These are phyloP conservation scores for Torulaspora microellipsoides DNA, from an alignment of 805 yeast species.

Conservation along the genomic window DNA sequence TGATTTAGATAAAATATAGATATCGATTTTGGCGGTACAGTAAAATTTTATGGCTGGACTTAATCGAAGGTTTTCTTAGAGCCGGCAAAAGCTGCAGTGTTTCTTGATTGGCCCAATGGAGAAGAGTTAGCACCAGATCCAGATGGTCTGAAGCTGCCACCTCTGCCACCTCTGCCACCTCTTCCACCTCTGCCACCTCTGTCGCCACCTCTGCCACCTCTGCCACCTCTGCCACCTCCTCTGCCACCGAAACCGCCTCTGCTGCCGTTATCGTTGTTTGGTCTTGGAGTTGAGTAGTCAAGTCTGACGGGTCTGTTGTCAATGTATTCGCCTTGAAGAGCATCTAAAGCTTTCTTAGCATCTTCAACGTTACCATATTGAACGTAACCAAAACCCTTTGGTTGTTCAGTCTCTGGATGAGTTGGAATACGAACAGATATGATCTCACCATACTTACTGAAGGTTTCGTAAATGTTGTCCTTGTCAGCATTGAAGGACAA, in stretches of 20 bases:
- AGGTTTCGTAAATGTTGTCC: slow-evolving; percentile 68
- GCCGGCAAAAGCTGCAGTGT: slow-evolving; percentile 70
- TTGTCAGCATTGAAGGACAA: slow-evolving; percentile 85
- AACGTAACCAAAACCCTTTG: slow-evolving; percentile 98
- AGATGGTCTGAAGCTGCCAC: slow-evolving; percentile 34
- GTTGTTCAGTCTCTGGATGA: slow-evolving; percentile 97
- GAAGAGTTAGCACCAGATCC: slow-evolving; percentile 63
- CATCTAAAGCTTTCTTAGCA: slow-evolving; percentile 84
- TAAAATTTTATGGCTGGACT: slow-evolving; percentile 6
- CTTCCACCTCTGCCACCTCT: slow-evolving; percentile 33
- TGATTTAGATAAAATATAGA: slow-evolving; percentile 2
- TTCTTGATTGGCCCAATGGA: slow-evolving; percentile 42
- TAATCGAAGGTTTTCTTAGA: slow-evolving; percentile 78
- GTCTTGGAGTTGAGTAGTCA: slow-evolving; percentile 91
- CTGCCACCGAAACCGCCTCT: slow-evolving; percentile 37
- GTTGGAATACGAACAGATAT: slow-evolving; percentile 93
- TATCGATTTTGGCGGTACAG: background rate
- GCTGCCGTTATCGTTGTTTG: slow-evolving; percentile 39
- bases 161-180: slow-evolving; percentile 36
- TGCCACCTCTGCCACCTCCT: slow-evolving; percentile 41
- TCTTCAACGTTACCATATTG: slow-evolving; percentile 84
- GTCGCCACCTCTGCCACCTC: slow-evolving; percentile 40
- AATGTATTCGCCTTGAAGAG: slow-evolving; percentile 81
- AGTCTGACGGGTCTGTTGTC: slow-evolving; percentile 92
- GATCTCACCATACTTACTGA: slow-evolving; percentile 75